Base-by-base conservation (phyloP, 805 yeast genomes). In the Metschnikowia aberdeeniae region DNA sequence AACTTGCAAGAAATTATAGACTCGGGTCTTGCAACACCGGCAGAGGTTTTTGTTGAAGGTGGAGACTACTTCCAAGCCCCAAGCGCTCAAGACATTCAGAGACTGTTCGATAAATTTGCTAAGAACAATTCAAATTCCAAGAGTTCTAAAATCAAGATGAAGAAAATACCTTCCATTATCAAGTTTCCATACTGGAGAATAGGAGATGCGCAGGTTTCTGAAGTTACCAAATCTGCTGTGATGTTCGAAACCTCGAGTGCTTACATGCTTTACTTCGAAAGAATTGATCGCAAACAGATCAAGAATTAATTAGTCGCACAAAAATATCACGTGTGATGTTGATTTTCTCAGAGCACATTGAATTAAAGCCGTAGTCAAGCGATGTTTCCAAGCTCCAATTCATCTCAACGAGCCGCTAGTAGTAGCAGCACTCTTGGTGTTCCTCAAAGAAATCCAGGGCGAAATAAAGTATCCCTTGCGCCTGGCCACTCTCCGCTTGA, bases 401-500 rank as follows among this genome's bases (percentile, higher is more conserved):
- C 76, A 1, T 57, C 62, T 2, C 76, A 71, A 40, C 54, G 75
- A 47, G 70, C 57, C 12, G 32, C 57, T 10, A 10, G 47, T 19
- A 22, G 46, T 28, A 42, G 45, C 6, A 14, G 35, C 20, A 14
- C 55, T 8, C 51, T 53, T 32, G 43, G 41, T 13, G 52, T 45
- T 6, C 59, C 54, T 7, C 48, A 51, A 9, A 42, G 51, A 14
- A 51, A 39, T 27, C 51, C 14, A 4, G 38, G 44, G 17, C 41
- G 73, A 3, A 51, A 56, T 8, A 86, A 88, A 55, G 90, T 87
- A 4, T 72, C 64, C 0, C 69, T 88, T 13, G 70, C 75, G 35
- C 95, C 93, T 0, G 95, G 95, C 1, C 87, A 82, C 57, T 88
- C 96, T 2, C 90, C 95, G 0, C 63, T 88, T 49, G 96, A 88